A percentile compares a stretch with the other conserved stretches of the same genome.
These are phyloP conservation scores for Boechera divaricarpa DNA, from an alignment of 345 rosid genomes.

Conservation along the genomic window DNA sequence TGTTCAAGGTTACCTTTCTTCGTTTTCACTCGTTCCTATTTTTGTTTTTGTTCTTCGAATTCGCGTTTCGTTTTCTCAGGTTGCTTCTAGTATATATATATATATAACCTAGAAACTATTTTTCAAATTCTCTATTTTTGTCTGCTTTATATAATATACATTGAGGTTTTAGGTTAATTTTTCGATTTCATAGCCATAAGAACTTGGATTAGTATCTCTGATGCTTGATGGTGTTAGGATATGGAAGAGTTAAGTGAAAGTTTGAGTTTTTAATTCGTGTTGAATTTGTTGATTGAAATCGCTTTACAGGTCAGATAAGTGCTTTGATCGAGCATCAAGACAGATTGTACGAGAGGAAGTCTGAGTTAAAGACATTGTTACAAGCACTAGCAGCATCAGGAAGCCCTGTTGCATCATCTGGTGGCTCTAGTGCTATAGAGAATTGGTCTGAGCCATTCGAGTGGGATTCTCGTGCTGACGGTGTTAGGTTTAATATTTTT, in stretches of 20 bases:
- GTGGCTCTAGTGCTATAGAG: constrained; percentile 44
- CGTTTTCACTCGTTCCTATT: neutral
- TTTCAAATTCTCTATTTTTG: neutral
- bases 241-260: neutral
- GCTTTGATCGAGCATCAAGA: constrained; percentile 78
- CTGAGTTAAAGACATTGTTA: constrained; percentile 64
- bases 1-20: constrained; percentile 63
- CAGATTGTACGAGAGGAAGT: constrained; percentile 66
- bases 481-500: constrained; percentile 72
- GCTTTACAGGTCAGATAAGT: constrained; percentile 65
- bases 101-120: neutral
- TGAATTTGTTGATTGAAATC: neutral
- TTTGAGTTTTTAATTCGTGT: neutral
- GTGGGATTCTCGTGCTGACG: constrained; percentile 88
- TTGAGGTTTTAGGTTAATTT: neutral
- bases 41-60: neutral
- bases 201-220: neutral
- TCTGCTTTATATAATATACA: neutral
- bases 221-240: neutral
- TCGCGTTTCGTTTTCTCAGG: constrained; percentile 19
- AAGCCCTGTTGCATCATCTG: constrained; percentile 46
- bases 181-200: constrained; percentile 10
- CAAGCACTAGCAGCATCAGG: constrained; percentile 57
- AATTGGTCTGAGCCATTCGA: constrained; percentile 76
- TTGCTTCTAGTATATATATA: constrained; percentile 8